Conservation (phyloP, 371 early-diverging fungal genomes). For the Conidiobolus incongruus region DNA sequence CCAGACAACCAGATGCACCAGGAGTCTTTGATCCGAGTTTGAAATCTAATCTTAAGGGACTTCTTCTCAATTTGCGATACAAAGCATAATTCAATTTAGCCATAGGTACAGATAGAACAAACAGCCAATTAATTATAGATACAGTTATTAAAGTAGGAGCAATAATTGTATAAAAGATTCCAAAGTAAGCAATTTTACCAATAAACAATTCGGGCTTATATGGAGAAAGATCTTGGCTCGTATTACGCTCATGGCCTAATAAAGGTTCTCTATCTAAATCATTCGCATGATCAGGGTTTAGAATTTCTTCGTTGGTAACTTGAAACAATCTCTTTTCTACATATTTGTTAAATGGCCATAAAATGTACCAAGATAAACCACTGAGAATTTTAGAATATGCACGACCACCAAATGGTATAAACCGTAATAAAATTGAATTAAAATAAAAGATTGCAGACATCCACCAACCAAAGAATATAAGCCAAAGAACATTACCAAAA, state of each 20-base stretch:
- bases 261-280: slow-evolving; percentile 5
- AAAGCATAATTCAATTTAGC: slow-evolving; percentile 65
- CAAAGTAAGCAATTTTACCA: slow-evolving; percentile 31
- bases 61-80: slow-evolving; percentile 36
- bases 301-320: slow-evolving; percentile 7
- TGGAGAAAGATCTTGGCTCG: slow-evolving; percentile 3
- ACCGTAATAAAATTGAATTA: slow-evolving; percentile 17
- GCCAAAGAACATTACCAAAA: slow-evolving; percentile 70
- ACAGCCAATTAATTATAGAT: slow-evolving; percentile 58
- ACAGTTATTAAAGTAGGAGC: slow-evolving; percentile 57
- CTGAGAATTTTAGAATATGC: slow-evolving; percentile 27
- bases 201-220: slow-evolving; percentile 16
- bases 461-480: slow-evolving; percentile 81
- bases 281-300: no score
- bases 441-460: slow-evolving; percentile 31
- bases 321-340: no score
- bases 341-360: slow-evolving; percentile 89
- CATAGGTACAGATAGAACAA: slow-evolving; percentile 81
- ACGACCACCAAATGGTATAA: slow-evolving; percentile 23
- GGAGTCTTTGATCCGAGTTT: slow-evolving; percentile 16
- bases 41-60: slow-evolving; percentile 59
- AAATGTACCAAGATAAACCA: slow-evolving; percentile 44
- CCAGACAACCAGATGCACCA: slow-evolving; percentile 17
- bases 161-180: slow-evolving; percentile 16
- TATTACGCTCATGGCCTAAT: slow-evolving; percentile 3